A percentile compares a stretch with the other conserved stretches of the same genome.
Conservation (phyloP, 208 protist species). For the Lotmaria passim region DNA sequence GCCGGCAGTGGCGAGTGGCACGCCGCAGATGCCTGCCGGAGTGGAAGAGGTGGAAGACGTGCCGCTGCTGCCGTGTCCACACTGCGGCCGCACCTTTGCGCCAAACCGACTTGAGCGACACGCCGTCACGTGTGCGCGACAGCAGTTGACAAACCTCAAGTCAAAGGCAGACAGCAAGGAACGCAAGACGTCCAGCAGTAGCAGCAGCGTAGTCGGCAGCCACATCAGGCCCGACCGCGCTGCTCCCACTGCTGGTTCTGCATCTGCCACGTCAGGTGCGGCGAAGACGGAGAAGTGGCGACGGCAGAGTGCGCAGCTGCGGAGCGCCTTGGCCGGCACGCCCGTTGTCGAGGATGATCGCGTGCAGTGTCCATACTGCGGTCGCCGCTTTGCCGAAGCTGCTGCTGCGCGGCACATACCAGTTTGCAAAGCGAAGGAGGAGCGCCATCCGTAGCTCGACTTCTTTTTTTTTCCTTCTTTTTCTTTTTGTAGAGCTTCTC, state of each 20-base stretch:
- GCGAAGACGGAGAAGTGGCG: slow-evolving; percentile 34
- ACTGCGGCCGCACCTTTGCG: slow-evolving; percentile 79
- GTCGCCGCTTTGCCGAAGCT: slow-evolving; percentile 47
- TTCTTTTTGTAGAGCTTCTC: background rate
- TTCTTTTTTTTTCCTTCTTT: background rate
- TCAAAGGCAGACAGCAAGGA: slow-evolving; percentile 14
- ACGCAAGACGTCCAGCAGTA: slow-evolving; percentile 4
- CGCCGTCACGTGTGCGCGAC: slow-evolving; percentile 47
- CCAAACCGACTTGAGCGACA: slow-evolving; percentile 60
- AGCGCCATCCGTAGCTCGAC: slow-evolving; percentile 10
- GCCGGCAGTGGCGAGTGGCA: slow-evolving; percentile 32
- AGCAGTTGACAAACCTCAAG: slow-evolving; percentile 21
- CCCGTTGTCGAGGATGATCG: slow-evolving; percentile 46
- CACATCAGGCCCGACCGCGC: background rate
- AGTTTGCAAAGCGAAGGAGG: slow-evolving; percentile 31
- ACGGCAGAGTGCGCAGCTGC: slow-evolving; percentile 50
- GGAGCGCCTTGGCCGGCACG: slow-evolving; percentile 31
- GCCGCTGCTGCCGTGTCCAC: slow-evolving; percentile 61
- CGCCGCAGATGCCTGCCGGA: slow-evolving; percentile 15
- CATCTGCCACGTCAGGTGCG: background rate
- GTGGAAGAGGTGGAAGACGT: slow-evolving; percentile 36
- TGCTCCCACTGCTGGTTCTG: background rate
- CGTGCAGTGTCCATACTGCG: slow-evolving; percentile 53
- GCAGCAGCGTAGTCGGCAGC: background rate
- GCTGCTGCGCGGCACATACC: slow-evolving; percentile 52